Conservation (phyloP, 192 early-diverging fungal species). For the Physocladia obscura region DNA sequence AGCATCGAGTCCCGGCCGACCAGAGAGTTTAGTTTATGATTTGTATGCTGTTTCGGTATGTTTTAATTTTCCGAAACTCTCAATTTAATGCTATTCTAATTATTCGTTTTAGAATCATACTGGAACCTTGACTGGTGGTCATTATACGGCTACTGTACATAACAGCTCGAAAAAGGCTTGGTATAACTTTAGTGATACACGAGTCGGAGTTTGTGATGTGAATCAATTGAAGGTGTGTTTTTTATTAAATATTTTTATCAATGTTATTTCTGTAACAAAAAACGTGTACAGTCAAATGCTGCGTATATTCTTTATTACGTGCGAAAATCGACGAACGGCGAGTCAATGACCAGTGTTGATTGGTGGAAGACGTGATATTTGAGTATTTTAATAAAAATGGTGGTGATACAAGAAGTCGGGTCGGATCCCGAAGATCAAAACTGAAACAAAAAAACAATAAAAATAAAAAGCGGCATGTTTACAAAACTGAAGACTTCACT, state of each 20-base stretch:
- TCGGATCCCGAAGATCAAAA: no score
- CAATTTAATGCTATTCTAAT: not conserved
- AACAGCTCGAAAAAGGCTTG: slow-evolving; percentile 66
- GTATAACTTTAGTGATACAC: slow-evolving; percentile 81
- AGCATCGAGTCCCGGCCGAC: slow-evolving; percentile 38
- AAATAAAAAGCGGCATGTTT: no score
- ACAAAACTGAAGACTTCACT: no score
- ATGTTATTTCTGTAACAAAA: not conserved
- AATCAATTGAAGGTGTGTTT: slow-evolving; percentile 40
- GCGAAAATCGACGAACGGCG: slow-evolving; percentile 1
- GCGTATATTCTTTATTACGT: slow-evolving; percentile 67
- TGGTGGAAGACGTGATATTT: slow-evolving; percentile 34
- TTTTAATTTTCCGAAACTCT: not conserved
- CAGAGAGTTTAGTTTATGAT: slow-evolving; percentile 59
- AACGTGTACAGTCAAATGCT: slow-evolving; percentile 51
- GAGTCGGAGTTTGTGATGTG: slow-evolving; percentile 44
- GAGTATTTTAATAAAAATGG: not conserved
- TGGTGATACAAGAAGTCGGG: slow-evolving; percentile 40
- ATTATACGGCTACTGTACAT: slow-evolving; percentile 78
- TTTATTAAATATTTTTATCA: not conserved
- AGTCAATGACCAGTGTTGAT: slow-evolving; percentile 19
- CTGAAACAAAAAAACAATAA: no score
- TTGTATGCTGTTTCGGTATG: slow-evolving; percentile 68
- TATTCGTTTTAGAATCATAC: slow-evolving; percentile 63
- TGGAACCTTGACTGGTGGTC: slow-evolving; percentile 77